phyloP scores from a whole-genome alignment of 2,329 filamentous ascomycete genomes.

The Fusarium xylarioides region DNA sequence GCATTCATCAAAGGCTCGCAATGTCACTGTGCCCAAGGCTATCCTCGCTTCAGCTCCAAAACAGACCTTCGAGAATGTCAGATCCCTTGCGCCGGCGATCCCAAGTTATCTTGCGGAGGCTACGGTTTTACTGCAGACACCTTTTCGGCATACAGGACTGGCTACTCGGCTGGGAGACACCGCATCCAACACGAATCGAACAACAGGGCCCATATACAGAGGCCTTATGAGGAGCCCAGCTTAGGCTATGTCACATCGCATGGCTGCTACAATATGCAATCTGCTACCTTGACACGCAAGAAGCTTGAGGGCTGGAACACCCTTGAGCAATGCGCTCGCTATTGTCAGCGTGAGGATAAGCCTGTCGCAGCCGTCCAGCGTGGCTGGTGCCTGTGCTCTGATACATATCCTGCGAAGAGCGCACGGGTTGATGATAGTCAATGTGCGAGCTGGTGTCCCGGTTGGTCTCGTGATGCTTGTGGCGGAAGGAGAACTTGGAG shows the following conservation, averaged over 20 bases:
- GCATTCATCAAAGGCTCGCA: background rate
- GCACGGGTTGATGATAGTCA: background rate
- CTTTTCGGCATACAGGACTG: background rate
- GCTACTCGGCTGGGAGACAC: background rate
- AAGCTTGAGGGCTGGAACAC: background rate
- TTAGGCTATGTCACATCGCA: background rate
- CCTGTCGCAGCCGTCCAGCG: background rate
- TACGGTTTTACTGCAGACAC: background rate
- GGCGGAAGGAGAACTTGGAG: background rate
- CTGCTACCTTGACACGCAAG: background rate
- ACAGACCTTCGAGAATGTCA: background rate
- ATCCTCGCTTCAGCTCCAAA: background rate
- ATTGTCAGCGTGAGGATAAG: background rate
- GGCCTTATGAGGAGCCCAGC: background rate
- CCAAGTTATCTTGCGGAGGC: background rate
- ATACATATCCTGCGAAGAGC: background rate
- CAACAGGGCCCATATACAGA: background rate
- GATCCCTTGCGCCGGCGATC: background rate
- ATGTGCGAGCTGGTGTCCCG: background rate
- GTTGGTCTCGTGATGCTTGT: background rate
- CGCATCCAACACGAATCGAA: background rate
- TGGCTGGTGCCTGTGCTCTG: background rate
- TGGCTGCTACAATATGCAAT: background rate
- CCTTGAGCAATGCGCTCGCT: background rate
- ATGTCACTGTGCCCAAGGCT: conserved; percentile 2